Evolutionary conservation across 2,329 filamentous ascomycete genomes (phyloP).

Genomic region (Diaporthe aspalathi): DNA sequence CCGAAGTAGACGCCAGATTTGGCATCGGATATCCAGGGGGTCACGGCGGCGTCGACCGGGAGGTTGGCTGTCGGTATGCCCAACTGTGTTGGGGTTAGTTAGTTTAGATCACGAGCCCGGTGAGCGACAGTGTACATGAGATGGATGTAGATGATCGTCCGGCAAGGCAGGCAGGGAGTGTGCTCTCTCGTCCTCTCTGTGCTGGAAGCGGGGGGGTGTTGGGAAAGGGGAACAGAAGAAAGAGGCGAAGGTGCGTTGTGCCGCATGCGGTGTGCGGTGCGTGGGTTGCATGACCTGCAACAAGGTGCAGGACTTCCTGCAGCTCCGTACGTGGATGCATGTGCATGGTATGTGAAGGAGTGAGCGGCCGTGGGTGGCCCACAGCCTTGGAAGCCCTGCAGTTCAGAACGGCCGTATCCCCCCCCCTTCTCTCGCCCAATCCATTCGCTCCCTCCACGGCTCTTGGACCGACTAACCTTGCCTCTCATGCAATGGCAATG

Average conservation of each 20-base stretch:
- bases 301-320: slow-evolving; percentile 13
- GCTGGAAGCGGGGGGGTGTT: neutral
- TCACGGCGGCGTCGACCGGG: slow-evolving; percentile 72
- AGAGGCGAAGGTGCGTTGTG: slow-evolving; percentile 27
- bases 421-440: too few species aligned
- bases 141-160: slow-evolving; percentile 13
- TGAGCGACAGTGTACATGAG: slow-evolving; percentile 6
- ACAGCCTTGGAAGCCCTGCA: slow-evolving; percentile 11
- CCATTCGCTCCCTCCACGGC: neutral
- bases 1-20: slow-evolving; percentile 93
- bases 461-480: neutral
- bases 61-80: slow-evolving; percentile 98
- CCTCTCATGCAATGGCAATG: slow-evolving; percentile 30
- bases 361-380: slow-evolving; percentile 2
- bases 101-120: slow-evolving; percentile 33
- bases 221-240: neutral
- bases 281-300: slow-evolving; percentile 26
- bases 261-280: slow-evolving; percentile 21
- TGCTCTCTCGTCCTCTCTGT: neutral
- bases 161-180: neutral
- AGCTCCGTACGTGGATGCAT: too few species aligned
- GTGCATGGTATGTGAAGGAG: neutral
- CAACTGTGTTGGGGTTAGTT: slow-evolving; percentile 66
- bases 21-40: slow-evolving; percentile 71
- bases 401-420: slow-evolving; percentile 22